Evolutionary conservation across 345 rosid genomes (phyloP).

Genomic region (Eucalyptus leucophloia): DNA sequence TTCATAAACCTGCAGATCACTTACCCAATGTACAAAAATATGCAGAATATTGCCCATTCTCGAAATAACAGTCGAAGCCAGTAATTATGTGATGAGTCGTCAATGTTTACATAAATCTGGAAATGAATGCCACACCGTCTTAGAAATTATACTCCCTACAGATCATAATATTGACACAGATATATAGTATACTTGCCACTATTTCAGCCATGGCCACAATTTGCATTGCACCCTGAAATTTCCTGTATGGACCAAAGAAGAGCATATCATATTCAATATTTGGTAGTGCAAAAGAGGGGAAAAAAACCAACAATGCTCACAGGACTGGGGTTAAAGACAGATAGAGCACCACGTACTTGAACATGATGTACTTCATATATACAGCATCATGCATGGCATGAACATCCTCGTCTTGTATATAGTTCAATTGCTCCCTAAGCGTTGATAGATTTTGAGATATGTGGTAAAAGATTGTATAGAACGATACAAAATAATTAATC

Average conservation of each 20-base stretch:
- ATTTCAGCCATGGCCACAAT: conserved; percentile 80
- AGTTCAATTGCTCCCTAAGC: conserved; percentile 55
- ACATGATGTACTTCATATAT: conserved; percentile 65
- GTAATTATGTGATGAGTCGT: conserved; percentile 52
- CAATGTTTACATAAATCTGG: conserved; percentile 71
- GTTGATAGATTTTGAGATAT: conserved; percentile 64
- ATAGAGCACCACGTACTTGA: conserved; percentile 41
- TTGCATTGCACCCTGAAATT: conserved; percentile 89
- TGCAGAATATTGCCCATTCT: conserved; percentile 87
- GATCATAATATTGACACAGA: not conserved
- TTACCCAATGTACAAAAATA: conserved; percentile 83
- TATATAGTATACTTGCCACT: conserved; percentile 30
- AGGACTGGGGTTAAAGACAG: not conserved
- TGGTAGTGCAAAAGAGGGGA: not conserved
- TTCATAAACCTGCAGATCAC: not conserved
- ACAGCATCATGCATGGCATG: conserved; percentile 83
- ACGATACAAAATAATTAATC: conserved; percentile 70
- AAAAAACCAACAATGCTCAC: not conserved
- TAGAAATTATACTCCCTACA: not conserved
- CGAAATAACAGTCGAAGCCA: conserved; percentile 76
- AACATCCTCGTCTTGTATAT: conserved; percentile 75
- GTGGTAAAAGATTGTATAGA: conserved; percentile 72
- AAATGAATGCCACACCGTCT: not conserved
- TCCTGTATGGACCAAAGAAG: conserved; percentile 31
- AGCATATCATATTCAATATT: not conserved